phyloP scores from a whole-genome alignment of 768 basidiomycete species.

The Favolaschia claudopus region DNA sequence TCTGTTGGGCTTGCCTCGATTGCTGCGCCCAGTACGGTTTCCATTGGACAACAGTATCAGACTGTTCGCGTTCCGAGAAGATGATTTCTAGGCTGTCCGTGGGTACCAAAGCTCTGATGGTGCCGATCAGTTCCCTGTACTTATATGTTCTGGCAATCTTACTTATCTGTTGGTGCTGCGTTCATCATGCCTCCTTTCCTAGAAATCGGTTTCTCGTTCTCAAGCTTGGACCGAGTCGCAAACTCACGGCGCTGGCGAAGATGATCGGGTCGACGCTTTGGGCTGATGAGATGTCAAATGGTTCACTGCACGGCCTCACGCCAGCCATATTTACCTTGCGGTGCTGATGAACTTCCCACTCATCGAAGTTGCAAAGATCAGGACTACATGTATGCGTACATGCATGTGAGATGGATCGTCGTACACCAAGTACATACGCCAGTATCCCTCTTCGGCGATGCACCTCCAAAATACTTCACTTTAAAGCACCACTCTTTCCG shows the following conservation, averaged over 20 bases:
- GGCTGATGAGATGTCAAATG: slow-evolving; percentile 17
- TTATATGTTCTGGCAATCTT: too few relatives aligned
- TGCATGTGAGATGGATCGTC: not conserved
- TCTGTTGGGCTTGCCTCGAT: not conserved
- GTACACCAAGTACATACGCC: not conserved
- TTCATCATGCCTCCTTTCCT: too few relatives aligned
- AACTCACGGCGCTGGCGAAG: not conserved
- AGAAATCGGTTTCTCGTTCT: too few relatives aligned
- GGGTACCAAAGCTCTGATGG: not conserved
- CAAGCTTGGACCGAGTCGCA: too few relatives aligned
- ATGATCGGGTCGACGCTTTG: slow-evolving; percentile 15
- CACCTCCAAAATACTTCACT: too few relatives aligned
- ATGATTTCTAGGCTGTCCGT: not conserved
- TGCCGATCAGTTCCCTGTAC: too few relatives aligned
- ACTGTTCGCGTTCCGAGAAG: not conserved
- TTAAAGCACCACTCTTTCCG: too few relatives aligned
- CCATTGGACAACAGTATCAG: slow-evolving; percentile 21
- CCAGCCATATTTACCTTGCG: too few relatives aligned
- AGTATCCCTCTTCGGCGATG: too few relatives aligned
- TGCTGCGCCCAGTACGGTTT: slow-evolving; percentile 23
- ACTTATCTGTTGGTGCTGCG: too few relatives aligned
- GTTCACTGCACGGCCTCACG: not conserved
- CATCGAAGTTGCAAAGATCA: not conserved
- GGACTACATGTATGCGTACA: not conserved
- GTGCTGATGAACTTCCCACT: slow-evolving; percentile 6